A percentile compares a stretch with the other conserved stretches of the same genome.
Conservation (phyloP, 2,329 filamentous ascomycete genomes). For the Neocucurbitaria cava region DNA sequence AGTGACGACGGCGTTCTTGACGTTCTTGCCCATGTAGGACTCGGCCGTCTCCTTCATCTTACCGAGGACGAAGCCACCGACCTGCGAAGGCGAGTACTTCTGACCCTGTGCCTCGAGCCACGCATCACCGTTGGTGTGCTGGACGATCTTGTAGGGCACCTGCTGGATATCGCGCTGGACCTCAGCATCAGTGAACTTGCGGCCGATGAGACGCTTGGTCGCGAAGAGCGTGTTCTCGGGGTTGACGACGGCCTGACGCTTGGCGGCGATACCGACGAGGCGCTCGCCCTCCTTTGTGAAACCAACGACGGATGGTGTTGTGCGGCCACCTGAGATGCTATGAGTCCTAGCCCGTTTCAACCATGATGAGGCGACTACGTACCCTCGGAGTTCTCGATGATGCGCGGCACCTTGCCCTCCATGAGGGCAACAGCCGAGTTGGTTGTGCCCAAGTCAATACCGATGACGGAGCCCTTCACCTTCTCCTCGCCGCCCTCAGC, state of each 20-base stretch:
- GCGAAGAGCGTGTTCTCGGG: constrained; percentile 98
- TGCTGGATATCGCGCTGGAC: constrained; percentile 97
- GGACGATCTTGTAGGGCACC: constrained; percentile 97
- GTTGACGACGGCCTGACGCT: constrained; percentile 98
- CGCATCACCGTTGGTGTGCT: constrained; percentile 95
- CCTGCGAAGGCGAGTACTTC: constrained; percentile 98
- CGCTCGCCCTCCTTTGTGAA: constrained; percentile 96
- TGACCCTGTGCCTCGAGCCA: constrained; percentile 93
- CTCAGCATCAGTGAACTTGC: constrained; percentile 93
- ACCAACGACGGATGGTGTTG: constrained; percentile 92
- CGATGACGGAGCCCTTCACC: constrained; percentile 94
- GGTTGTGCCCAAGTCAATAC: constrained; percentile 97
- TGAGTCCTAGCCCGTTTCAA: no score
- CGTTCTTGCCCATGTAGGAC: constrained; percentile 84
- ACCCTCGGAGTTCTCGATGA: constrained; percentile 98
- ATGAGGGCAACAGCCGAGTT: constrained; percentile 98
- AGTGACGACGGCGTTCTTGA: constrained; percentile 97
- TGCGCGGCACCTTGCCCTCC: constrained; percentile 94
- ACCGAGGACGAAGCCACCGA: constrained; percentile 93
- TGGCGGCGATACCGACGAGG: constrained; percentile 94
- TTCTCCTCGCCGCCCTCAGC: constrained; percentile 76
- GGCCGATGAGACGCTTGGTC: constrained; percentile 97
- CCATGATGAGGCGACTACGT: constrained; percentile 28
- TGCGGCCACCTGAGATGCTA: constrained; percentile 72
- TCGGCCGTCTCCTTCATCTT: constrained; percentile 99